These are phyloP conservation scores for Mycena belliarum DNA, from an alignment of 768 basidiomycete genomes.

Conservation along the genomic window DNA sequence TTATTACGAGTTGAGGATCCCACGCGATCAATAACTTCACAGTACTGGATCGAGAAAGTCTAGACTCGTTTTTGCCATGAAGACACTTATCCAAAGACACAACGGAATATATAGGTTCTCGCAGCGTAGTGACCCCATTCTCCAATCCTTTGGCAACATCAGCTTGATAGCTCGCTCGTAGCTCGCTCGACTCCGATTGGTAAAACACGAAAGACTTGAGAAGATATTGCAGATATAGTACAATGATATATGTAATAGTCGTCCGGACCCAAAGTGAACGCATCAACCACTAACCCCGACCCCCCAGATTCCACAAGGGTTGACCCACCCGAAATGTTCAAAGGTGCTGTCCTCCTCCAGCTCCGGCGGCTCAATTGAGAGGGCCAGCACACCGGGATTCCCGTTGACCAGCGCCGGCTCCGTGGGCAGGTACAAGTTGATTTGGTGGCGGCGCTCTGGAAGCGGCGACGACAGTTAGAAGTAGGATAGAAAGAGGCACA, in stretches of 20 bases:
- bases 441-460: not conserved
- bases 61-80: too few relatives aligned
- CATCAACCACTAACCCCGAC: not conserved
- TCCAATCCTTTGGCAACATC: too few relatives aligned
- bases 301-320: constrained; percentile 31
- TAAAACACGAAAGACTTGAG: too few relatives aligned
- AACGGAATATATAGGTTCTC: too few relatives aligned
- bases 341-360: constrained; percentile 8
- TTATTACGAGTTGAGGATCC: too few relatives aligned
- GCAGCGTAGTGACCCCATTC: too few relatives aligned
- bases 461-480: not conserved
- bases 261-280: not conserved
- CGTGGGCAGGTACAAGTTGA: not conserved
- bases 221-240: not conserved
- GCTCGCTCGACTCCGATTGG: too few relatives aligned
- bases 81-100: too few relatives aligned
- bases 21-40: too few relatives aligned
- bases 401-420: constrained; percentile 14
- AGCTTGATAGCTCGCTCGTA: too few relatives aligned
- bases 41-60: too few relatives aligned
- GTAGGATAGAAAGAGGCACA: not conserved
- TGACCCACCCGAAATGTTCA: constrained; percentile 31
- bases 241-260: not conserved
- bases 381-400: not conserved
- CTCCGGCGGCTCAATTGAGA: constrained; percentile 24